Conservation (phyloP, 164 flowering plant species). For the Santalum album region DNA sequence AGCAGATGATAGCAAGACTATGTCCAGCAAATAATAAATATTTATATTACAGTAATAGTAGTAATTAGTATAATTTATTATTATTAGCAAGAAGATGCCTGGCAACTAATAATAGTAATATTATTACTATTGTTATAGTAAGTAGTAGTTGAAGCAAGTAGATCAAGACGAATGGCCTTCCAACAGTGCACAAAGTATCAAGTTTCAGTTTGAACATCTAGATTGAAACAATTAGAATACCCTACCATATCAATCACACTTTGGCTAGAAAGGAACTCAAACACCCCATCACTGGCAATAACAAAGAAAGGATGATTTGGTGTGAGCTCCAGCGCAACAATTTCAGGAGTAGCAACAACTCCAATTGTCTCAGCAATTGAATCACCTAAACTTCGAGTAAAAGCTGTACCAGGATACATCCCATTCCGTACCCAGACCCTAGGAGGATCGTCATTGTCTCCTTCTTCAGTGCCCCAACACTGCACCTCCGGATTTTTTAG, state of each 20-base stretch:
- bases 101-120: too few species aligned
- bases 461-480: conserved; percentile 87
- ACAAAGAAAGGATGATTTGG: conserved; percentile 73
- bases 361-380: conserved; percentile 81
- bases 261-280: conserved; percentile 92
- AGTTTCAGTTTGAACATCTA: too few species aligned
- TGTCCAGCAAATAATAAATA: too few species aligned
- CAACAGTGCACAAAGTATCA: too few species aligned
- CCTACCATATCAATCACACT: conserved; percentile 41
- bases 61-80: too few species aligned
- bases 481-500: conserved; percentile 73
- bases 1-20: neutral
- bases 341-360: conserved; percentile 83
- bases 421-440: conserved; percentile 90
- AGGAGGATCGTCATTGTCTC: conserved; percentile 81
- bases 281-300: conserved; percentile 95
- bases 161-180: too few species aligned
- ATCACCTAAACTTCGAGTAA: conserved; percentile 93
- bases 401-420: conserved; percentile 91
- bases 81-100: too few species aligned
- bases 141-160: too few species aligned
- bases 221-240: neutral
- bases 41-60: too few species aligned
- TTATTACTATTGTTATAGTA: too few species aligned
- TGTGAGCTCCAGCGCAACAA: conserved; percentile 48